Base-by-base conservation (phyloP, 305 asterid genomes). In the Solanum hybrid region DNA sequence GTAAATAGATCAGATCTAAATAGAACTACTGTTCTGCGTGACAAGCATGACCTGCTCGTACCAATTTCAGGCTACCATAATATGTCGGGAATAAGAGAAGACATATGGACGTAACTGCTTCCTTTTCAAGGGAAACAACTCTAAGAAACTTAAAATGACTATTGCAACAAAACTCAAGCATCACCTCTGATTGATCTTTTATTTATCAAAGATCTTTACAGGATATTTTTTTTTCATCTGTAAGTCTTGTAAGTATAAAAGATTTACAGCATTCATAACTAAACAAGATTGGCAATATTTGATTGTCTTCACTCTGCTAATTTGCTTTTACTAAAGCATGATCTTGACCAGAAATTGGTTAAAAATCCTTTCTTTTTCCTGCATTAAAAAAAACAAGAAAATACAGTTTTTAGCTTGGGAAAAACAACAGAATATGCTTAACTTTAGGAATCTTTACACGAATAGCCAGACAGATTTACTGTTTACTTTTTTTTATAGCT, bases 301-400 rank as follows among this genome's bases (percentile, higher is more conserved):
- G 39, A 20, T 46, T 29, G 18, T 35, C 51, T 92, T 90, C 76
- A 89, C 81, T 87, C 86, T 51, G 85, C 88, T 51, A 92, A 76
- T 90, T 91, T 94, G 87, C 91, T 90, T 91, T 92, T 90, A 79
- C 92, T 86, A n/a, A 93, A 89, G 36, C 88, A 86, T n/a, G 89
- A 90, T 57, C 93, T 89, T 18, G 93, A 90, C 92, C 92, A 93
- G 76, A 95, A 93, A 88, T 90, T 93, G 37, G 64, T 77, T 6
- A 89, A 75, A 20, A 91, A 81, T 16, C 95, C 94, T 11, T 28
- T 88, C 83, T 80, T 91, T 91, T 88, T 93, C 95, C 98, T 95
- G 96, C 95, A 94, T 73, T 76, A 73, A 34, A 20, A 64, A 57
- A 86, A 31, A 34, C 51, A 90, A 51, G 90, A 89, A 0, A 37